Base-by-base conservation (phyloP, 139 green algal species). In the Chlamydomonas sp. region DNA sequence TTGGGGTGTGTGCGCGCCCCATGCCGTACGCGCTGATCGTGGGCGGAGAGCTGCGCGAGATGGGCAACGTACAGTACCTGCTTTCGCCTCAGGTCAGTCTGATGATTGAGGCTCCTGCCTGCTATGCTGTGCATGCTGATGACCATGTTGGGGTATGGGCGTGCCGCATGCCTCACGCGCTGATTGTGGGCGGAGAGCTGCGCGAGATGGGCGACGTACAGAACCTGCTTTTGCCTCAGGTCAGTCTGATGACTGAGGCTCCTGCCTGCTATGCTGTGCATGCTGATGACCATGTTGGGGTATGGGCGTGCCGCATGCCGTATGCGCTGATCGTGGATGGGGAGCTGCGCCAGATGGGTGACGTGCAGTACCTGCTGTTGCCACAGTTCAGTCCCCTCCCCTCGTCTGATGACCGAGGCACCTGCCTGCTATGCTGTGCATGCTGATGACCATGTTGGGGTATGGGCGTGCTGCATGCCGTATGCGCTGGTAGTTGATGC, bases 211-310 rank as follows among this genome's bases (percentile, higher is more conserved):
- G 58, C 3, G 88, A 92, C 48, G 37, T 84, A 24, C 70, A 76
- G 37, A 94, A 93, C 85, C 69, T 96, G 72, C 80, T 96, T 3
- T 83, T 63, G 35, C 88, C 89, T 20, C n/a, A n/a, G n/a, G n/a
- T n/a, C n/a, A n/a, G n/a, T n/a, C n/a, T n/a, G n/a, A n/a, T n/a
- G n/a, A n/a, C n/a, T n/a, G n/a, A n/a, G n/a, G n/a, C n/a, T n/a
- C n/a, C n/a, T n/a, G n/a, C n/a, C n/a, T n/a, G n/a, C 43, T 54
- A 20, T 54, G 20, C 13, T 20, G 20, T 54, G 20, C 43, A 54
- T 54, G 43, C 43, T 26, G 43, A 20, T 13, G 43, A 13, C 43
- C 13, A 54, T 54, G 43, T 54, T n/a, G n/a, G n/a, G n/a, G 43
- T 20, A 20, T 20, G 20, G 78, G 84, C 84, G 6, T 95, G 89